Evolutionary conservation across 2,329 filamentous ascomycete species (phyloP), one percentile per base, ranked within the genome.

Genomic region (Trichoderma sp.): DNA sequence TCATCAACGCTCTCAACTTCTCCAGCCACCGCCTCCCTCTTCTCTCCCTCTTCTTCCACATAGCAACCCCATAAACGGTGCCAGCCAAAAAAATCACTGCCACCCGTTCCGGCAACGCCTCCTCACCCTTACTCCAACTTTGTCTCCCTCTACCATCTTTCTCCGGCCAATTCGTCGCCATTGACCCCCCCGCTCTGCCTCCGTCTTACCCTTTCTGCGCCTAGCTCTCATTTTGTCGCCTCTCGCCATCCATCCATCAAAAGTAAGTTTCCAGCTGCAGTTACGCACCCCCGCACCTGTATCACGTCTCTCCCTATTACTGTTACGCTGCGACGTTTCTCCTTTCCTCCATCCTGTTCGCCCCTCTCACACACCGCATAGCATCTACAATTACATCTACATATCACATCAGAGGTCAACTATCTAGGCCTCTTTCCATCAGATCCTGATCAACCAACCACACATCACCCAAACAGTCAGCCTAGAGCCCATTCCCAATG

Each of bases 261-360:
- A 29, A 77, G 76, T 77, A 75, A 76, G 77, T 77, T 67, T 71
- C 64, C 71, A 64, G 69, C 75, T 69, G 60, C 75, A 14, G 72
- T 21, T 56, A 11, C 67, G 68, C 66, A 65, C 56, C 66, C 35
- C 73, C 66, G 73, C 75, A 68, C 73, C 62, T 66, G 50, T 72
- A 65, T 41, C 38, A 59, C 38, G 27, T 24, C n/a, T 62, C 11
- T 45, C 50, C 27, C 35, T 38, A 35, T 18, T 5, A 8, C 21
- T 68, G 62, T 53, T 69, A 31, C 73, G 59, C 41, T 41, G 33
- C 41, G 45, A 38, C 16, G 33, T 41, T 67, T 29, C 38, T 69
- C 27, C 67, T 16, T 56, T 29, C 56, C 53, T 35, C 59, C 68
- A 29, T 75, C 67, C 56, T 27, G 12, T 53, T 21, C 53, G 7